phyloP scores from a whole-genome alignment of 1,284 basidiomycete genomes.

The Coniferiporia weirii region DNA sequence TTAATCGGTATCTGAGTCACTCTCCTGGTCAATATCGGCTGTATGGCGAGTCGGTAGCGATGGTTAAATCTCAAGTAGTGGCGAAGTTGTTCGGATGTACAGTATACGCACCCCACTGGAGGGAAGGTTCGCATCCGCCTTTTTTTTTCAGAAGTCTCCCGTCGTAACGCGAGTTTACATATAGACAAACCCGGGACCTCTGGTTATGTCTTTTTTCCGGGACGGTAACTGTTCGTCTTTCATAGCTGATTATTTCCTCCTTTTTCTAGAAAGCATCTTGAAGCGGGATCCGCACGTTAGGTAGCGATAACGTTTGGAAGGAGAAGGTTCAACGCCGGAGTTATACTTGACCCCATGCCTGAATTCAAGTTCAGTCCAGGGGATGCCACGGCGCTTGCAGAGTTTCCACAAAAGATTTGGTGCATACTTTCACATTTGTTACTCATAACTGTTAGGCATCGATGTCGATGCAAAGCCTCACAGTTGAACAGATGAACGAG shows the following conservation, averaged over 20 bases:
- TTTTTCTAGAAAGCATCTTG: constrained; percentile 33
- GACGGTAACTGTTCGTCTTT: no score
- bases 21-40: no score
- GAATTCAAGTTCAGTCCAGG: background rate
- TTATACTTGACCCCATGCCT: constrained; percentile 35
- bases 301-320: constrained; percentile 36
- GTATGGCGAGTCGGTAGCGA: no score
- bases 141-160: no score
- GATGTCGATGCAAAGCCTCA: constrained; percentile 22
- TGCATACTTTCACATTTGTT: background rate
- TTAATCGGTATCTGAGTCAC: no score
- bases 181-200: constrained; percentile 39
- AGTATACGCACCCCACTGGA: constrained; percentile 46
- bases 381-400: background rate
- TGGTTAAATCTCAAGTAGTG: no score
- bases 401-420: constrained; percentile 13
- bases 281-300: constrained; percentile 31
- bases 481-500: constrained; percentile 24
- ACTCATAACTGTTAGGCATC: no score
- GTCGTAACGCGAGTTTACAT: no score
- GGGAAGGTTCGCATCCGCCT: constrained; percentile 48
- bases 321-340: constrained; percentile 37
- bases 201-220: constrained; percentile 27
- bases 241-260: background rate
- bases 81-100: no score